These are phyloP conservation scores for Colletotrichum agaves DNA, from an alignment of 2,329 filamentous ascomycete species.

Conservation along the genomic window DNA sequence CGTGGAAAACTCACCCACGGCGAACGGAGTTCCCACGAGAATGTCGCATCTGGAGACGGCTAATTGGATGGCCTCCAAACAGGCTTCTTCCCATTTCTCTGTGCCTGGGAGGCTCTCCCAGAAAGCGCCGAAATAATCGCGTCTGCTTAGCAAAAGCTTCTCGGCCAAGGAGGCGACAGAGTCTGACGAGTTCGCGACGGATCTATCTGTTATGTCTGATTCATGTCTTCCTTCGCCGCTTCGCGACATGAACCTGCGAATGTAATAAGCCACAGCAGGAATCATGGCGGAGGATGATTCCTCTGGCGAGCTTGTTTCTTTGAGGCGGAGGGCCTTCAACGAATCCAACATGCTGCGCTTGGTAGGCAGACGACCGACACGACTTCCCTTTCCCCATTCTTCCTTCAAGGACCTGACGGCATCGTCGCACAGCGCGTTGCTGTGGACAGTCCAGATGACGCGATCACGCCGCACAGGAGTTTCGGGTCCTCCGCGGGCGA, in stretches of 20 bases:
- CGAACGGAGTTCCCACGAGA: conserved; percentile 22
- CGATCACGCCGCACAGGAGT: background rate
- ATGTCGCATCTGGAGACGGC: conserved; percentile 7
- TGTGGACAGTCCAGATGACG: conserved; percentile 14
- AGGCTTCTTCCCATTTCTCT: background rate
- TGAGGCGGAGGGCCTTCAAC: background rate
- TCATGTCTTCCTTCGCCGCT: too few relatives aligned
- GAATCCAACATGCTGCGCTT: background rate
- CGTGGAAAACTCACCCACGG: conserved; percentile 2
- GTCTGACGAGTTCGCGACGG: too few relatives aligned
- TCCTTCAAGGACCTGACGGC: conserved; percentile 3
- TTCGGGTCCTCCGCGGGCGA: background rate
- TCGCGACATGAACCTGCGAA: too few relatives aligned
- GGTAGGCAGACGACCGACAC: conserved; percentile 9
- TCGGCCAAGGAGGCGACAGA: too few relatives aligned
- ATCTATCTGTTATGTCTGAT: too few relatives aligned
- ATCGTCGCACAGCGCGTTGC: conserved; percentile 23
- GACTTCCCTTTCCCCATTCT: background rate
- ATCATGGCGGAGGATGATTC: background rate
- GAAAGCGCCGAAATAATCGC: background rate
- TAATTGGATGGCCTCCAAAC: background rate
- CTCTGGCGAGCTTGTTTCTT: background rate
- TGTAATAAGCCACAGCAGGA: too few relatives aligned
- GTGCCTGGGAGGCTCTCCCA: background rate
- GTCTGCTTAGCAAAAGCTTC: background rate